Base-by-base conservation (phyloP, 305 asterid genomes). In the Lippia alba region DNA sequence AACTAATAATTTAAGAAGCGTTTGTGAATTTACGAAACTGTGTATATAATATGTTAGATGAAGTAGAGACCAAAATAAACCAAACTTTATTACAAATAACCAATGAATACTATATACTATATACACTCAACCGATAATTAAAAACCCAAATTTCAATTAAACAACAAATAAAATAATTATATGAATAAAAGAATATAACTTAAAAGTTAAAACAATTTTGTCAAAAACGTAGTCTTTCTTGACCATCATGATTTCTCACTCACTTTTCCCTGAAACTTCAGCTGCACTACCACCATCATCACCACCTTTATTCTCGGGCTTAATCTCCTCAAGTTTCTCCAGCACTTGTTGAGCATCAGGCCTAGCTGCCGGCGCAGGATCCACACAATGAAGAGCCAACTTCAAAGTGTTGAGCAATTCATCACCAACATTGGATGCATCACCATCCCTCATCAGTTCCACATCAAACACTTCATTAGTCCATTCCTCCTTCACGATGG, bases 401-500 rank as follows among this genome's bases (percentile, higher is more conserved):
- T 86, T 90, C 83, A 90, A 77, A 2, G 89, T 78, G 45, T 80
- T 79, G 3, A 87, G 87, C 80, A 88, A 34, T 56, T 90, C 94
- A 36, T 90, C 96, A 0, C 90, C 89, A 15, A 81, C 67, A 46
- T 69, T 76, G 1, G 88, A 57, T 8, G 82, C 10, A 3, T 44
- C 88, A 54, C 81, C 95, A 54, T 82, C 95, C 79, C 85, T 71
- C 84, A 83, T 84, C 12, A 88, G 76, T 81, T 88, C 96, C 56
- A 85, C 83, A 50, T 90, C 96, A 12, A 90, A 90, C 32, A 88
- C 96, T 70, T 86, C 90, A 69, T 83, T 85, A 45, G 92, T 90
- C 96, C 95, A 84, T 48, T 90, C 95, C 59, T 91, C 98, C 91
- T 91, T 89, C 48, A 89, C 94, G 0, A 82, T 84, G 6, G 97